A percentile compares a stretch with the other conserved stretches of the same genome.
These are phyloP conservation scores for Lipomyces lipofer DNA, from an alignment of 805 yeast genomes.

Conservation along the genomic window DNA sequence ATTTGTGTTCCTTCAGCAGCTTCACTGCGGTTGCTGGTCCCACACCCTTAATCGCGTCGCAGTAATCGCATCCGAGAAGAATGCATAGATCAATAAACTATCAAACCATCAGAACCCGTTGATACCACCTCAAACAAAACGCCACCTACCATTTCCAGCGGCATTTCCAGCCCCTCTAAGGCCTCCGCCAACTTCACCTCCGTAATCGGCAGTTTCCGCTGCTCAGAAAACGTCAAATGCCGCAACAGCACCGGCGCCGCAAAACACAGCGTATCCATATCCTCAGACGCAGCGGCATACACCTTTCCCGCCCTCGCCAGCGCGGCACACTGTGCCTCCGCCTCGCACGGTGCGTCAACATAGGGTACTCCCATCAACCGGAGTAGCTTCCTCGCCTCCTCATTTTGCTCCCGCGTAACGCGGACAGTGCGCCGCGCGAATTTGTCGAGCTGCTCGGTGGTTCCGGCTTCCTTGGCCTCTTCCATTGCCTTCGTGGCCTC, in stretches of 20 bases:
- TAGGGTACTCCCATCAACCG: slow-evolving; percentile 93
- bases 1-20: slow-evolving; percentile 79
- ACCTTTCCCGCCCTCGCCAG: slow-evolving; percentile 87
- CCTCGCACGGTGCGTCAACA: slow-evolving; percentile 95
- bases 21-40: slow-evolving; percentile 95
- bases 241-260: slow-evolving; percentile 80
- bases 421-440: slow-evolving; percentile 85
- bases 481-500: slow-evolving; percentile 78
- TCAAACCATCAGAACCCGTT: too few relatives aligned
- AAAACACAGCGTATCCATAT: slow-evolving; percentile 97
- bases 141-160: slow-evolving; percentile 26
- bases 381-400: slow-evolving; percentile 81
- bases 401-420: slow-evolving; percentile 88
- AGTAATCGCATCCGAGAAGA: slow-evolving; percentile 93
- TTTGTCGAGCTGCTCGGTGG: slow-evolving; percentile 70
- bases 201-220: slow-evolving; percentile 86
- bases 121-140: neutral
- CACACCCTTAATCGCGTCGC: slow-evolving; percentile 91
- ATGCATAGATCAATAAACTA: slow-evolving; percentile 91
- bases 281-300: slow-evolving; percentile 96
- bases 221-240: slow-evolving; percentile 91
- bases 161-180: slow-evolving; percentile 65
- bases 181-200: slow-evolving; percentile 72
- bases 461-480: slow-evolving; percentile 75
- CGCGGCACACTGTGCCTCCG: slow-evolving; percentile 98